Evolutionary conservation across 202 grass and related monocot species (phyloP).

Genomic region (Panicum virgatum): DNA sequence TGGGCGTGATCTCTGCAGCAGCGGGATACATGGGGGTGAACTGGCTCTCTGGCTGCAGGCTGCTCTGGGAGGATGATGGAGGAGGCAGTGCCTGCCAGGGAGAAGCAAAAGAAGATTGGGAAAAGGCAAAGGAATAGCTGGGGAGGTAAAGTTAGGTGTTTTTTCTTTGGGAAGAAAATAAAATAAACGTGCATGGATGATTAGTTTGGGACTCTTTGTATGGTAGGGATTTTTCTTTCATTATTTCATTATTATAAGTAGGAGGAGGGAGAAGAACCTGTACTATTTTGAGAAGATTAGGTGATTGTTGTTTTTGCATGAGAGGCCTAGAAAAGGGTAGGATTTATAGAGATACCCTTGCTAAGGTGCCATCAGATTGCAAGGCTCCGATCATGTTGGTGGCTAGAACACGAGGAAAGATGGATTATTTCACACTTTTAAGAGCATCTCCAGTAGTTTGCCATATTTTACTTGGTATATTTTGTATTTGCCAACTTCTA

Average conservation of each 20-base stretch:
- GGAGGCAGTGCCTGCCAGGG: conserved; percentile 10
- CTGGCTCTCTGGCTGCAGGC: conserved; percentile 8
- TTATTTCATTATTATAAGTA: not conserved
- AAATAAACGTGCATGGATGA: not conserved
- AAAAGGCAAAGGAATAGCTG: conserved; percentile 15
- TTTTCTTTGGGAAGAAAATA: not conserved
- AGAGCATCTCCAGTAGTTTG: too few relatives aligned
- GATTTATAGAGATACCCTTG: not conserved
- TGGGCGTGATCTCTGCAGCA: conserved; percentile 30
- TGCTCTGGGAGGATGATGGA: conserved; percentile 17
- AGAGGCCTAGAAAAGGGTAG: not conserved
- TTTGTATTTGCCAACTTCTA: too few relatives aligned
- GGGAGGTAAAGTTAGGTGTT: not conserved
- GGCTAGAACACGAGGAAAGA: not conserved
- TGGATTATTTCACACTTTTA: not conserved
- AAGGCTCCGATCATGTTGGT: not conserved
- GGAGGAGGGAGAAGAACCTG: too few relatives aligned
- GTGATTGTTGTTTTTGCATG: conserved; percentile 10
- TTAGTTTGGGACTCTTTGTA: conserved; percentile 4
- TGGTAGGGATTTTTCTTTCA: not conserved
- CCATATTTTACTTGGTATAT: too few relatives aligned
- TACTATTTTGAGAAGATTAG: not conserved
- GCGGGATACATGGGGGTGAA: conserved; percentile 31
- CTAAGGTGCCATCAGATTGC: not conserved
- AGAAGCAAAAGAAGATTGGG: conserved; percentile 25